A percentile compares a stretch with the other conserved stretches of the same genome.
Evolutionary conservation across 2,329 filamentous ascomycete species (phyloP).

Genomic region (Aspergillus fijiensis): DNA sequence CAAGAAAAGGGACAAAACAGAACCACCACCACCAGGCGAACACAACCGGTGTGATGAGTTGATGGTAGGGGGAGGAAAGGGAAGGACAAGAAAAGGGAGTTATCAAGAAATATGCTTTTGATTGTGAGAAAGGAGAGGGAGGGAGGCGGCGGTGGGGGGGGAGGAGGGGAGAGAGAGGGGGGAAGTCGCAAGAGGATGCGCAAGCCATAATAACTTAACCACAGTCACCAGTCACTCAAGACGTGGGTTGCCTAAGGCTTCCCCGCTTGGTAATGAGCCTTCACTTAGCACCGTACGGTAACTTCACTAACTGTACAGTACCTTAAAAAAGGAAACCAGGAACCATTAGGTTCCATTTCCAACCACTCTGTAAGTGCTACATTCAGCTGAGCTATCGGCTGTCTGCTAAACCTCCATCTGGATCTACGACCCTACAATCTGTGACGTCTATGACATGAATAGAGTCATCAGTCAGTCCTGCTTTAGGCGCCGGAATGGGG

Average conservation of each 20-base stretch:
- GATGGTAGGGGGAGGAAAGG: not conserved
- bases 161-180: not conserved
- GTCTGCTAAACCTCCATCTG: no score
- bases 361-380: not conserved
- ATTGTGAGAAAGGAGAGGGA: slow-evolving; percentile 2
- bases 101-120: not conserved
- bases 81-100: not conserved
- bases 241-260: slow-evolving; percentile 3
- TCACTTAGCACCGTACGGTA: no score
- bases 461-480: not conserved
- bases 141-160: not conserved
- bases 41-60: no score
- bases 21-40: not conserved
- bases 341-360: not conserved
- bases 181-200: slow-evolving; percentile 6
- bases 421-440: not conserved
- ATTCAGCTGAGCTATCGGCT: no score
- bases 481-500: not conserved
- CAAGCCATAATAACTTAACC: not conserved
- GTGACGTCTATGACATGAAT: not conserved
- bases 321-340: not conserved
- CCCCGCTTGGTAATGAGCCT: no score
- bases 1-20: not conserved
- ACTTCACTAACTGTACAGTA: no score
- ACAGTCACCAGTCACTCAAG: not conserved